Evolutionary conservation across 108 stramenopile species (phyloP).

Genomic region (Cyclotella baltica): DNA sequence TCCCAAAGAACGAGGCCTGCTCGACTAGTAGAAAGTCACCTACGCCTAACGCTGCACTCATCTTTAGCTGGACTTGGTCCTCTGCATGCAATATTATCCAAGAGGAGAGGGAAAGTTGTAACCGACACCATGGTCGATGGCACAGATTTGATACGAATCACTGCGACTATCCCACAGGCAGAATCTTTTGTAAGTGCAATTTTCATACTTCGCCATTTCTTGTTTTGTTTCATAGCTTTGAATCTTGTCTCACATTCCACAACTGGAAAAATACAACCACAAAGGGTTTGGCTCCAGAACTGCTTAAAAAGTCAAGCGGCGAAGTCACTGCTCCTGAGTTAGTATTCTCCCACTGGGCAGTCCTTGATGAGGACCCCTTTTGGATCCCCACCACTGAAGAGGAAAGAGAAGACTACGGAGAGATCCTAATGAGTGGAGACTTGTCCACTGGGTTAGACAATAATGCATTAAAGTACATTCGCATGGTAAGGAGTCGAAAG

Average conservation of each 20-base stretch:
- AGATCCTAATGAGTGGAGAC: conserved; percentile 80
- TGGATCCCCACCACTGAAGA: conserved; percentile 93
- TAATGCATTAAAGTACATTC: conserved; percentile 83
- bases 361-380: conserved; percentile 90
- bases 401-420: conserved; percentile 93
- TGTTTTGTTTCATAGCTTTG: not conserved
- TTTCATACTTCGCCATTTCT: not conserved
- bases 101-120: conserved; percentile 85
- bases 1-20: conserved; percentile 67
- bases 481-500: conserved; percentile 84
- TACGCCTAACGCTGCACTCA: conserved; percentile 84
- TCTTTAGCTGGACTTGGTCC: conserved; percentile 80
- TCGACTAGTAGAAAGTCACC: conserved; percentile 84
- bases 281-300: conserved; percentile 77
- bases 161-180: conserved; percentile 83
- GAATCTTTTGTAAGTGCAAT: conserved; percentile 70
- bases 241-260: not conserved
- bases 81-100: conserved; percentile 84
- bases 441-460: conserved; percentile 86
- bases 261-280: not conserved
- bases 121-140: conserved; percentile 94
- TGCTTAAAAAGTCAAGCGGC: conserved; percentile 84
- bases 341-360: conserved; percentile 86
- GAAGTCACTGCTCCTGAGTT: conserved; percentile 92
- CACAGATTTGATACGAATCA: conserved; percentile 83